These are phyloP conservation scores for Metschnikowia borealis DNA, from an alignment of 805 yeast species.

Conservation along the genomic window DNA sequence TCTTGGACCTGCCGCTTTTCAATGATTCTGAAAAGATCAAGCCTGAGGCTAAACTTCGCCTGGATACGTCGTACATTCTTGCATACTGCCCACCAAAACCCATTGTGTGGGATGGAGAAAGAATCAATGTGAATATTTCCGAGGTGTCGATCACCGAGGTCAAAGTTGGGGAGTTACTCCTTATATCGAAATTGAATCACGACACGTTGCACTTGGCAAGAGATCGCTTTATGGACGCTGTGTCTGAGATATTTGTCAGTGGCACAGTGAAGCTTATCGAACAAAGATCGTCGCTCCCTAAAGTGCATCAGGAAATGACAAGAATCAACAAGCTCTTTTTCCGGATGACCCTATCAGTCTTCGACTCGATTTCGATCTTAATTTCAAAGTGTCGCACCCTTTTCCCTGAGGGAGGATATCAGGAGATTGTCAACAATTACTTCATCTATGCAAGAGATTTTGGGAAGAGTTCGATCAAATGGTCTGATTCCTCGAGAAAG, in stretches of 20 bases:
- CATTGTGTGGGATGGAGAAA: slow-evolving; percentile 84
- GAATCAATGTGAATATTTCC: slow-evolving; percentile 51
- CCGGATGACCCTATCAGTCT: slow-evolving; percentile 59
- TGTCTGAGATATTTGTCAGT: slow-evolving; percentile 43
- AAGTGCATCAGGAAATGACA: slow-evolving; percentile 69
- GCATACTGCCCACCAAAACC: slow-evolving; percentile 80
- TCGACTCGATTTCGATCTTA: slow-evolving; percentile 55
- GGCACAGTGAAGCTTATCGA: slow-evolving; percentile 44
- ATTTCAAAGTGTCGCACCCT: slow-evolving; percentile 52
- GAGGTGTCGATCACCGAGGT: slow-evolving; percentile 51
- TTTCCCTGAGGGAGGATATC: slow-evolving; percentile 51
- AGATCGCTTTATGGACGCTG: slow-evolving; percentile 53
- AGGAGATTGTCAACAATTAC: slow-evolving; percentile 70
- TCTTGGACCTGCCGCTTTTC: slow-evolving; percentile 8
- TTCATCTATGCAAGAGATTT: slow-evolving; percentile 79
- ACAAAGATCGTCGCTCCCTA: slow-evolving; percentile 64
- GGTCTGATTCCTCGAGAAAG: slow-evolving; percentile 60
- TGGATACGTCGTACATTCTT: slow-evolving; percentile 57
- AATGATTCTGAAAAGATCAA: slow-evolving; percentile 5
- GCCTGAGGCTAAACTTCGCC: slow-evolving; percentile 6
- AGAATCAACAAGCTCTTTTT: slow-evolving; percentile 63
- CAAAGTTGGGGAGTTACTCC: slow-evolving; percentile 62
- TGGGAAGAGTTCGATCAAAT: slow-evolving; percentile 66
- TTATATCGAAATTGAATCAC: slow-evolving; percentile 60
- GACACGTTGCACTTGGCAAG: slow-evolving; percentile 50